Evolutionary conservation across 2,329 filamentous ascomycete genomes (phyloP).

Genomic region (Chaetomiaceae sp.): DNA sequence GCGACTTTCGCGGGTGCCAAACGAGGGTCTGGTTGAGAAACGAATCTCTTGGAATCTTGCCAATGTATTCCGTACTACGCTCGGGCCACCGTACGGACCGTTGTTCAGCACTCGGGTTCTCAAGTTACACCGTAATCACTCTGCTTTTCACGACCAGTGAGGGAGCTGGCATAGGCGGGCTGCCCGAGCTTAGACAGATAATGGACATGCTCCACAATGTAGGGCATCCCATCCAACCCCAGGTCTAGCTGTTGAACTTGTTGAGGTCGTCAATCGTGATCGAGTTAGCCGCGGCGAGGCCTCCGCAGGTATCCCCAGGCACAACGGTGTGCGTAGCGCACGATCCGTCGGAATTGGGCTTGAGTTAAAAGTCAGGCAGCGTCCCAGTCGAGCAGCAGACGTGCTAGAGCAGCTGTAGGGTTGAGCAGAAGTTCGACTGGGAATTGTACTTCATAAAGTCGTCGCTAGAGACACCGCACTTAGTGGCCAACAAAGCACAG

Average conservation of each 20-base stretch:
- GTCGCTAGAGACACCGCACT: not conserved
- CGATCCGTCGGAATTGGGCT: slow-evolving; percentile 29
- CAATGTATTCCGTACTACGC: no score
- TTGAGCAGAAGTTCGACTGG: slow-evolving; percentile 9
- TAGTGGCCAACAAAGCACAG: slow-evolving; percentile 3
- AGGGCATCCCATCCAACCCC: slow-evolving; percentile 33
- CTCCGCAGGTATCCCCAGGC: slow-evolving; percentile 29
- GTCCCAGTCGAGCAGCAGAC: slow-evolving; percentile 31
- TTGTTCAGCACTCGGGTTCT: no score
- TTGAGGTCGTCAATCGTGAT: slow-evolving; percentile 35
- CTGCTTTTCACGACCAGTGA: no score
- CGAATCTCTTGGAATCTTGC: no score
- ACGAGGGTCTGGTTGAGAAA: no score
- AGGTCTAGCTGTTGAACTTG: slow-evolving; percentile 34
- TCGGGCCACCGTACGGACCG: no score
- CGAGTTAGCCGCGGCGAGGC: slow-evolving; percentile 29
- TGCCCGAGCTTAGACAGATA: slow-evolving; percentile 34
- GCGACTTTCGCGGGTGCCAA: no score
- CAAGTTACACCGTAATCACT: no score
- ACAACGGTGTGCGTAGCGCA: slow-evolving; percentile 31
- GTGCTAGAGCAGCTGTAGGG: slow-evolving; percentile 23
- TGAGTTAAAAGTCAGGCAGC: slow-evolving; percentile 29
- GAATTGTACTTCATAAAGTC: slow-evolving; percentile 15
- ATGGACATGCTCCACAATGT: slow-evolving; percentile 23
- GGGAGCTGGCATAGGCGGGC: slow-evolving; percentile 32